These are phyloP conservation scores for Candida anutae DNA, from an alignment of 1,139 yeast genomes.

Conservation along the genomic window DNA sequence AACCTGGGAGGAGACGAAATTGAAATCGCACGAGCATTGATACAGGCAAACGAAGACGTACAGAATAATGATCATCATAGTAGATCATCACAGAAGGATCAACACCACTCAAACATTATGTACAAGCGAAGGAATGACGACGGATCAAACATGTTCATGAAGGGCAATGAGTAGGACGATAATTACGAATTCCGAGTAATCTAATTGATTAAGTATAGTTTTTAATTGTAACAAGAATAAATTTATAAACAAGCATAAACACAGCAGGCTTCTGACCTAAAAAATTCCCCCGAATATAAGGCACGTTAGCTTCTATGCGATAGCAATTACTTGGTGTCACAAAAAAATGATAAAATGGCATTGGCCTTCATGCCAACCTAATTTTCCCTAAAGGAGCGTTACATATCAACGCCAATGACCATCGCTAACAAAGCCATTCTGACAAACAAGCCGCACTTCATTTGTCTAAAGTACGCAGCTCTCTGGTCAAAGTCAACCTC, in stretches of 20 bases:
- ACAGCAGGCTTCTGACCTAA: background rate
- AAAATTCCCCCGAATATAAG: constrained; percentile 9
- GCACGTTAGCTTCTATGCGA: no score
- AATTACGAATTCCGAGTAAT: no score
- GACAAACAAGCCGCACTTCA: constrained; percentile 95
- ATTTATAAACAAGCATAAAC: background rate
- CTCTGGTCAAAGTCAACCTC: constrained; percentile 99
- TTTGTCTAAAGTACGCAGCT: constrained; percentile 98
- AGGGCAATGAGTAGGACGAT: constrained; percentile 5
- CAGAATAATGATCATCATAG: constrained; percentile 8
- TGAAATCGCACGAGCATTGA: constrained; percentile 59
- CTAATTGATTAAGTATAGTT: no score
- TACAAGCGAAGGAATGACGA: constrained; percentile 6
- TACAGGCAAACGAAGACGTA: constrained; percentile 47
- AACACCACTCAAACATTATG: constrained; percentile 1
- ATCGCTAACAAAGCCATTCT: constrained; percentile 98
- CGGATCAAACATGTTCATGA: constrained; percentile 22
- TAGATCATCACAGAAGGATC: background rate
- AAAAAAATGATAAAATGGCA: no score
- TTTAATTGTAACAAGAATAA: no score
- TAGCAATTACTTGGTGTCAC: no score
- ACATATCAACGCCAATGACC: constrained; percentile 84
- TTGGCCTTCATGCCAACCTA: no score
- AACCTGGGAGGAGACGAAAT: constrained; percentile 44
- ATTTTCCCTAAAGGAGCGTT: no score